Evolutionary conservation across 2,329 filamentous ascomycete species (phyloP), one percentile per base, ranked within the genome.

Genomic region (Xylariales sp.): DNA sequence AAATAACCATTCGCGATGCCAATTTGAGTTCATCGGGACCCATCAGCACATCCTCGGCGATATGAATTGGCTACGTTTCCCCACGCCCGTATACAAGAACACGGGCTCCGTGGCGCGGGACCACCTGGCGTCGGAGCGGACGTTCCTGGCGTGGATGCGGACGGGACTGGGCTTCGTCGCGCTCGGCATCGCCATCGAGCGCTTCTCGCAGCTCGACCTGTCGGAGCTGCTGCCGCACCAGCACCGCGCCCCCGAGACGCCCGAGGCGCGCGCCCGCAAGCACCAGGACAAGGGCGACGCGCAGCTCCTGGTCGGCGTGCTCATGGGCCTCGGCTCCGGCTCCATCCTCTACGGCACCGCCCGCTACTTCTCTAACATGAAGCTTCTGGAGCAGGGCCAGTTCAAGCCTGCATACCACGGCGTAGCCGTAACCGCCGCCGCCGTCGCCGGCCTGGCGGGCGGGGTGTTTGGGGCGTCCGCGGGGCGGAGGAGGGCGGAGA

Each of bases 51-150:
- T n/a, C n/a, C n/a, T n/a, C n/a, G n/a, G n/a, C n/a, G n/a, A n/a
- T n/a, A n/a, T n/a, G n/a, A n/a, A 25, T 13, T 38, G 35, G 35
- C 24, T 20, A 15, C 40, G 42, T 12, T 32, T 50, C 35, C 33
- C 44, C 31, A 48, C 53, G n/a, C 54, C 54, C 4, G 16, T 51
- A 25, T 56, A 54, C 49, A 56, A 63, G 40, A 73, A 74, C 53
- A 70, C 65, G 7, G 70, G 70, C 39, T 70, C 63, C 11, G 60
- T 68, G 19, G 69, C 70, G 8, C 65, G 69, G 29, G 72, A 76
- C 48, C 68, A 76, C 41, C 69, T 75, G 23, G 72, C 73, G 15
- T 68, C 66, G 30, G 73, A 76, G 50, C 65, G 71, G 10, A 76
- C 68, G 3, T 73, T 72, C 47, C 62, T 75, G 15, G 66, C 70